phyloP scores from a whole-genome alignment of 805 yeast species.

The Yamadazyma akitaensis region DNA sequence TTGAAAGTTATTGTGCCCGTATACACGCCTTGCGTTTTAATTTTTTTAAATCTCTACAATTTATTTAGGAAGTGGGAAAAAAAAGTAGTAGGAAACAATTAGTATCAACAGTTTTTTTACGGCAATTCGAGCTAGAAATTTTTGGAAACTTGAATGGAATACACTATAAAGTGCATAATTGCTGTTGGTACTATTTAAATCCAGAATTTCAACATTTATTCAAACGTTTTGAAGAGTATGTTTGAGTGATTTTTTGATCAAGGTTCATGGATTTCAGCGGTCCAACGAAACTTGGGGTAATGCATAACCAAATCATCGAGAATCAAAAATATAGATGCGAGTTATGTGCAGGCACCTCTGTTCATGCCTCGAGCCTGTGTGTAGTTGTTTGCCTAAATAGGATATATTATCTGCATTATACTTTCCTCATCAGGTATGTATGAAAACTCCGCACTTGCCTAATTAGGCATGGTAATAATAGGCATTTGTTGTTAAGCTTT shows the following conservation, averaged over 20 bases:
- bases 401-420: conserved; percentile 14
- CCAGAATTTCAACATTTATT: not conserved
- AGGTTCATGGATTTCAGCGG: not conserved
- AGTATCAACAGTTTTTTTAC: conserved; percentile 2
- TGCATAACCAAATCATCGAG: conserved; percentile 4
- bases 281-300: conserved; percentile 8
- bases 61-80: not conserved
- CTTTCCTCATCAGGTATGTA: conserved; percentile 10
- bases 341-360: not conserved
- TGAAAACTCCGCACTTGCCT: conserved; percentile 15
- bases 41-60: not conserved
- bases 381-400: conserved; percentile 11
- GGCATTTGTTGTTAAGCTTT: not conserved
- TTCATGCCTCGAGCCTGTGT: conserved; percentile 3
- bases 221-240: not conserved
- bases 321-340: not conserved
- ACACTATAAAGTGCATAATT: not conserved
- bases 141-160: not conserved
- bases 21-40: conserved; percentile 7
- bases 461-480: conserved; percentile 9
- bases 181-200: not conserved
- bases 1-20: conserved; percentile 1
- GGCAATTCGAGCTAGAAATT: conserved; percentile 1
- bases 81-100: not conserved
- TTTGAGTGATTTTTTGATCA: not conserved